Evolutionary conservation across 225 moss, liverwort and hornwort species (phyloP).

Genomic region (Straminergon stramineum): DNA sequence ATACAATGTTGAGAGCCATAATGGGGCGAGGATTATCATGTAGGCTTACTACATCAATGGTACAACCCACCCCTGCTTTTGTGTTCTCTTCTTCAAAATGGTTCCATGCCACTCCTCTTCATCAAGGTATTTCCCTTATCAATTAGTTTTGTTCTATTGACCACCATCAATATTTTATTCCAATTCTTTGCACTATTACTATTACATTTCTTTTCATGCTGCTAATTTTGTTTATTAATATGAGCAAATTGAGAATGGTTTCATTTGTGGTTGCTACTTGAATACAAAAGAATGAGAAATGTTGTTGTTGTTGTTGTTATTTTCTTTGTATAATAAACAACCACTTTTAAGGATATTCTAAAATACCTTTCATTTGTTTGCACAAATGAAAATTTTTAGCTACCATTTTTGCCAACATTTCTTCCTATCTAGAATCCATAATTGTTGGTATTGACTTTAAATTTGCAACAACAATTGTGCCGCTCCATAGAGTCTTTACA

Average conservation of each 20-base stretch:
- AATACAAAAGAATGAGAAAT: no score
- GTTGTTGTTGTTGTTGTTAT: fast-evolving
- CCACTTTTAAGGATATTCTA: neutral
- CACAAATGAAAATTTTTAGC: neutral
- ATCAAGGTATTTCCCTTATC: neutral
- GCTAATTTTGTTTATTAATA: neutral
- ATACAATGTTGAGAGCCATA: neutral
- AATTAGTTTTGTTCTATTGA: neutral
- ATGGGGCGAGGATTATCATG: neutral
- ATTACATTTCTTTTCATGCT: neutral
- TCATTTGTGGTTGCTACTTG: neutral
- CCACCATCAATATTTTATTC: neutral
- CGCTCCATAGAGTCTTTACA: fast-evolving
- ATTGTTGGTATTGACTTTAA: neutral
- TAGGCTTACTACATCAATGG: neutral
- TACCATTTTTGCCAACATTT: neutral
- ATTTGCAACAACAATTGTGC: fast-evolving
- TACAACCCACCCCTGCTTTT: neutral
- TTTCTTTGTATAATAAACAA: no score
- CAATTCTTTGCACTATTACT: neutral
- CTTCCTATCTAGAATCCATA: neutral
- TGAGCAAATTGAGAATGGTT: no score
- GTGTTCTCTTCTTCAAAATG: neutral
- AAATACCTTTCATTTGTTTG: neutral
- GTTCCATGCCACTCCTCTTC: neutral